Evolutionary conservation across 768 basidiomycete species (phyloP), one percentile per base, ranked within the genome.

Genomic region (Mycena metata): DNA sequence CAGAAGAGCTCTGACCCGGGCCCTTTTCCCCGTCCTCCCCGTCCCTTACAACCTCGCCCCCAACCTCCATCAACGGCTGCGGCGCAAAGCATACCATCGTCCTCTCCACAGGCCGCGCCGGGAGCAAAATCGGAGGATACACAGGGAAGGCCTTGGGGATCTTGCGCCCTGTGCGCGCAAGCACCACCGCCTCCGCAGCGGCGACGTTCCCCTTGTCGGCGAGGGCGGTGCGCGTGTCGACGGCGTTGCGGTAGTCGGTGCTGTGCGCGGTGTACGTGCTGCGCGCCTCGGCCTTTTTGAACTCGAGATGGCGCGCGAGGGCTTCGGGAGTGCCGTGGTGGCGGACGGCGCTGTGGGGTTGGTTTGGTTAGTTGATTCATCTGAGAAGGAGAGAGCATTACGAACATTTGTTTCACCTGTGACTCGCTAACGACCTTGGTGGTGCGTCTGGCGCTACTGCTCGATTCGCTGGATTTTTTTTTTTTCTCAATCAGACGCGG

Each of bases 121-220:
- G 41, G 7, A 24, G 6, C 10, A 69, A 43, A 24, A 69, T 69
- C 35, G 47, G 39, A 16, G 56, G 55, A 19, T 67, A 67, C 45
- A 42, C 17, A 9, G 67, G 61, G 50, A 69, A 69, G 24, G 56
- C 61, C 43, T 58, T 59, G 24, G 67, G 67, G 24, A 68, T 68
- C 61, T 52, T 64, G 49, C 67, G 55, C 19, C 67, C 67, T n/a
- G 67, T 69, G 67, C 35, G 21, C 35, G 50, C 24, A 24, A 64
- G 61, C 11, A 64, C 67, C 33, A 69, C 67, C 19, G 61, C 23
- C 3, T 52, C 56, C 26, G 67, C 62, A 4, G 47, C 61, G 11
- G 23, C 43, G 8, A 49, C 2, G 26, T 64, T 59, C 1, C 67
- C 67, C 21, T n/a, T 52, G 15, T 58, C 61, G 50, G 52, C 36